Percentiles rank a stretch among this genome's conserved stretches.
Evolutionary conservation across 2,329 filamentous ascomycete species (phyloP).

Genomic region (Scedosporium minutisporum): DNA sequence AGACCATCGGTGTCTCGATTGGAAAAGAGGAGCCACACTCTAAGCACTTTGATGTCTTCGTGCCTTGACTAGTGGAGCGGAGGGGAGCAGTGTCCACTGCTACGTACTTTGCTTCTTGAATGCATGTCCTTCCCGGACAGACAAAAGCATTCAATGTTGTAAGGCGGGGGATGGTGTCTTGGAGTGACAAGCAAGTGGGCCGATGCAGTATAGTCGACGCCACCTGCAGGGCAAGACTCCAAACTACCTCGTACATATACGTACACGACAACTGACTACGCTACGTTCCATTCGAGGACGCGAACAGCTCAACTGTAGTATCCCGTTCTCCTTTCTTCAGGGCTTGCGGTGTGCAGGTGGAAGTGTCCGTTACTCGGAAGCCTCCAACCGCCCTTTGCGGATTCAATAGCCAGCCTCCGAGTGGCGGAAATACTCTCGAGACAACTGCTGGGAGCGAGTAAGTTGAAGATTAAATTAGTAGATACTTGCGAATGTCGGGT

Average conservation of each 20-base stretch:
- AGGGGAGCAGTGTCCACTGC: neutral
- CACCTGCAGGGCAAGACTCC: neutral
- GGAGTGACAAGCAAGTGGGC: neutral
- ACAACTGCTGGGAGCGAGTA: neutral
- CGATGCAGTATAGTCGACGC: neutral
- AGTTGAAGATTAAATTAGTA: neutral
- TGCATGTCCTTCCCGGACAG: neutral
- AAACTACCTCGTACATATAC: too few species aligned
- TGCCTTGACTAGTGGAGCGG: neutral
- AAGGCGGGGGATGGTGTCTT: neutral
- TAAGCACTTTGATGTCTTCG: neutral
- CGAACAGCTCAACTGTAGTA: too few species aligned
- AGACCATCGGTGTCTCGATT: neutral
- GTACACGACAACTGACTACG: too few species aligned
- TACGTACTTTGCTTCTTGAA: neutral
- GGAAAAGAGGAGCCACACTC: neutral
- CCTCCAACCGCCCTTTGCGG: too few species aligned
- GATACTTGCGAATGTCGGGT: neutral
- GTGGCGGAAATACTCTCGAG: neutral
- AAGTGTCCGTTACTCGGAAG: too few species aligned
- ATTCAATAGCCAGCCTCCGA: neutral
- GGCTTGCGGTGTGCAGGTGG: too few species aligned
- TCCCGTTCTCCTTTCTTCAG: too few species aligned
- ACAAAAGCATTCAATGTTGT: neutral
- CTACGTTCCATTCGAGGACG: too few species aligned